phyloP scores from a whole-genome alignment of 495 filamentous ascomycete species.

The Cercophora scortea region DNA sequence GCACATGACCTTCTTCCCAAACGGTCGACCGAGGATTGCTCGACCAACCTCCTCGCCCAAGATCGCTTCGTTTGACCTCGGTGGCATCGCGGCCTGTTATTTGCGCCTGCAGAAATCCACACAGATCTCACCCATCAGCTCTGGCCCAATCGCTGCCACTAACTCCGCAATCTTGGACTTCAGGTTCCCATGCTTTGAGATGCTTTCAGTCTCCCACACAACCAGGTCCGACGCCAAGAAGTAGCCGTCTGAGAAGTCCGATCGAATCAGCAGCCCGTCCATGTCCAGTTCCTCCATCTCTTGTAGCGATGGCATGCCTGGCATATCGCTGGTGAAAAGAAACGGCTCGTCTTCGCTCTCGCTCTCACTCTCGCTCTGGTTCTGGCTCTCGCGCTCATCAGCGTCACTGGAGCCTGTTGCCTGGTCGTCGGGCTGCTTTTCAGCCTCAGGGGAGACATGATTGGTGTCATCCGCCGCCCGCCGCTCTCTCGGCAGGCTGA shows the following conservation, averaged over 20 bases:
- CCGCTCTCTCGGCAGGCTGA: constrained; percentile 54
- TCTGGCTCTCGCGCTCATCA: constrained; percentile 1
- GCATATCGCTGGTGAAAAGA: constrained; percentile 65
- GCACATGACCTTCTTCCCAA: background rate
- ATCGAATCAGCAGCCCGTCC: constrained; percentile 39
- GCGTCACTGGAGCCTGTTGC: background rate
- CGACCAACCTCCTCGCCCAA: no score
- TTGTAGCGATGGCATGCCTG: constrained; percentile 60
- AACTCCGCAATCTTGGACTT: constrained; percentile 69
- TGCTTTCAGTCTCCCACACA: constrained; percentile 54
- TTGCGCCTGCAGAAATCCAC: constrained; percentile 22
- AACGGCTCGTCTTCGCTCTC: constrained; percentile 29
- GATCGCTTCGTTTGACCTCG: no score
- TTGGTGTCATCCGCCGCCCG: constrained; percentile 11
- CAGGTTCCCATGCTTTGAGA: constrained; percentile 43
- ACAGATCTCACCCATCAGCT: constrained; percentile 50
- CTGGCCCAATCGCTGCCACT: constrained; percentile 66
- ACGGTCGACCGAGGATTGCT: background rate
- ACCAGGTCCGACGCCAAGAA: constrained; percentile 47
- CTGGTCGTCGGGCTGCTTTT: background rate
- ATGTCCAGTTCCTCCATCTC: constrained; percentile 59
- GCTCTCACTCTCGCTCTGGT: background rate
- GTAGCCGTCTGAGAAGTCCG: constrained; percentile 19
- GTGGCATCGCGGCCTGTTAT: no score
- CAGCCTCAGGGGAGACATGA: constrained; percentile 21